phyloP scores from a whole-genome alignment of 305 asterid genomes.

The Solanum hybrid region DNA sequence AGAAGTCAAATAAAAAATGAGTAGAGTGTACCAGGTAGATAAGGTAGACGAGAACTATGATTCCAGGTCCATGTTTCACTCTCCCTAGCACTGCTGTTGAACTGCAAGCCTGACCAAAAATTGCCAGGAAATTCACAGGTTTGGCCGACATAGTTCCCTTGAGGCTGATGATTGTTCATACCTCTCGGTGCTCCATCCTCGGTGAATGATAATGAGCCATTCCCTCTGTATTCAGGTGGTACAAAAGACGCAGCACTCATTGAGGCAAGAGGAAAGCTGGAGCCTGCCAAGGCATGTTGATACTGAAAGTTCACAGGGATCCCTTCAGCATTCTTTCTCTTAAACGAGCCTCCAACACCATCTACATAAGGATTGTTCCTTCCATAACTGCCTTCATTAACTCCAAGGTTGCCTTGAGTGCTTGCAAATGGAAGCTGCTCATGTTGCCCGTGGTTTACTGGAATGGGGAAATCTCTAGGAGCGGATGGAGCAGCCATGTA shows the following conservation, averaged over 20 bases:
- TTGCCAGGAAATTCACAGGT: slow-evolving; percentile 46
- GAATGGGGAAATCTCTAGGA: slow-evolving; percentile 42
- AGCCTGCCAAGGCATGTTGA: slow-evolving; percentile 41
- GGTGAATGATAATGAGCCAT: slow-evolving; percentile 24
- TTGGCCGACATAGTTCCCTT: slow-evolving; percentile 45
- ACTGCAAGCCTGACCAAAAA: slow-evolving; percentile 30
- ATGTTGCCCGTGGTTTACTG: slow-evolving; percentile 46
- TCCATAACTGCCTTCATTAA: slow-evolving; percentile 38
- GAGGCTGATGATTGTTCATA: slow-evolving; percentile 37
- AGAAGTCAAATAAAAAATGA: not conserved
- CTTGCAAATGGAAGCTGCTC: slow-evolving; percentile 41
- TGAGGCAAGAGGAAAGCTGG: slow-evolving; percentile 49
- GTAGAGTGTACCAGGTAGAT: slow-evolving; percentile 43
- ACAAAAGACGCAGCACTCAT: slow-evolving; percentile 25
- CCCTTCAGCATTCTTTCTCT: slow-evolving; percentile 55
- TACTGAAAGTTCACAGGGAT: slow-evolving; percentile 35
- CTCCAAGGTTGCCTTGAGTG: slow-evolving; percentile 33
- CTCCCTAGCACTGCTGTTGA: slow-evolving; percentile 18
- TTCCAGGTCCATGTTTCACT: slow-evolving; percentile 37
- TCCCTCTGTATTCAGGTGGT: slow-evolving; percentile 37
- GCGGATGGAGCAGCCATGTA: slow-evolving; percentile 48
- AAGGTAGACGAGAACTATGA: slow-evolving; percentile 43
- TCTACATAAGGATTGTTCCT: slow-evolving; percentile 39
- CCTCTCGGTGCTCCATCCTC: slow-evolving; percentile 41
- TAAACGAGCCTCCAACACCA: slow-evolving; percentile 32